These are phyloP conservation scores for Apiotrichum gamsii DNA, from an alignment of 1,284 basidiomycete genomes.

Conservation along the genomic window DNA sequence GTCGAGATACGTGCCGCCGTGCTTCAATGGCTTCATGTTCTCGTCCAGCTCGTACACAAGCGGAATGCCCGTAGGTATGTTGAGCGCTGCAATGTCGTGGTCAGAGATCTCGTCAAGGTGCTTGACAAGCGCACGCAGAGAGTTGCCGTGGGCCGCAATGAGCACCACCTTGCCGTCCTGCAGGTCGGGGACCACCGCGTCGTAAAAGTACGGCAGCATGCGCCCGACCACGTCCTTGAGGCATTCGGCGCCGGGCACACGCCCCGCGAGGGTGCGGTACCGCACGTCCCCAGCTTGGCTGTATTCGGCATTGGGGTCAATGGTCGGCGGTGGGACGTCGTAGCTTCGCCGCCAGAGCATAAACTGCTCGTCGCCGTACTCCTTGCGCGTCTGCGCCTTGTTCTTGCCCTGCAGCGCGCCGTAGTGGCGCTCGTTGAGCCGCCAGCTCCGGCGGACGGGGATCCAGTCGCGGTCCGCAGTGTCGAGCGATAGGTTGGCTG, in stretches of 20 bases:
- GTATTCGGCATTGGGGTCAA: background rate
- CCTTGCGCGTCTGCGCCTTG: slow-evolving; percentile 1
- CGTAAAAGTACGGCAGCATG: slow-evolving; percentile 4
- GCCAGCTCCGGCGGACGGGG: slow-evolving; percentile 4
- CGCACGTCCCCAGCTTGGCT: background rate
- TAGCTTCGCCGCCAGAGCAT: slow-evolving; percentile 5
- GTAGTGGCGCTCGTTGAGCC: slow-evolving; percentile 7
- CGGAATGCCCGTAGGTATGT: slow-evolving; percentile 5
- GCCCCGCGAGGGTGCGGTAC: background rate
- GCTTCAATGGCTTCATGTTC: background rate
- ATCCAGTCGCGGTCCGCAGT: slow-evolving; percentile 5
- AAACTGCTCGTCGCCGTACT: slow-evolving; percentile 7
- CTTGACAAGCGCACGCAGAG: slow-evolving; percentile 5
- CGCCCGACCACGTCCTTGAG: slow-evolving; percentile 8
- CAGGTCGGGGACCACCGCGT: background rate
- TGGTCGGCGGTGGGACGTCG: slow-evolving; percentile 1
- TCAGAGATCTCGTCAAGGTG: slow-evolving; percentile 5
- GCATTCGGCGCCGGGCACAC: slow-evolving; percentile 1
- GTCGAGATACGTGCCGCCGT: slow-evolving; percentile 5
- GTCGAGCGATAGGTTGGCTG: slow-evolving; percentile 4
- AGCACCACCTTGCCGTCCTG: slow-evolving; percentile 1
- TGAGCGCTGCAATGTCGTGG: slow-evolving; percentile 1
- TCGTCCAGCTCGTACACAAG: slow-evolving; percentile 7
- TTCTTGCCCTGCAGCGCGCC: slow-evolving; percentile 7
- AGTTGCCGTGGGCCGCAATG: slow-evolving; percentile 5